phyloP scores from a whole-genome alignment of 2,329 filamentous ascomycete species.

The Septoria petroselini region DNA sequence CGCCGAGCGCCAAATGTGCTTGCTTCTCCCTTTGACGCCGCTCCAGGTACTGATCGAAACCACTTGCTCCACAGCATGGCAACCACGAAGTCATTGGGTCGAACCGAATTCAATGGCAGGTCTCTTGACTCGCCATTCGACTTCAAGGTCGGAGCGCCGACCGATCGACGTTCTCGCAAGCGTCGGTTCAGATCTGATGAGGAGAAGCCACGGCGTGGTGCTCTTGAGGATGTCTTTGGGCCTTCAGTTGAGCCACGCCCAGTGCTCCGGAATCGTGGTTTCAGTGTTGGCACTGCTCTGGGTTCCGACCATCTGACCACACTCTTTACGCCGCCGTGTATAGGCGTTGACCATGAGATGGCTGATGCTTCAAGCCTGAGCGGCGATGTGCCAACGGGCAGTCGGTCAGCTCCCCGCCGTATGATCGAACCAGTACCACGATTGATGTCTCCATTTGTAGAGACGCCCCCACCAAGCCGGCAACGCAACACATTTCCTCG shows the following conservation, averaged over 20 bases:
- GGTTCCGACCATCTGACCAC: constrained; percentile 52
- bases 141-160: constrained; percentile 49
- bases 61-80: constrained; percentile 38
- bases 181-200: constrained; percentile 57
- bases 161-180: constrained; percentile 54
- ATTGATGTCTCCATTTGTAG: constrained; percentile 49
- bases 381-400: constrained; percentile 25
- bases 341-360: constrained; percentile 31
- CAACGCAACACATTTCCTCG: constrained; percentile 50
- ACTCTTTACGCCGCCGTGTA: constrained; percentile 50
- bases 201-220: constrained; percentile 46
- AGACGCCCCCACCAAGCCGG: constrained; percentile 36
- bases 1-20: constrained; percentile 29
- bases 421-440: constrained; percentile 44
- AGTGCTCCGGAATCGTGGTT: constrained; percentile 59
- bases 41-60: constrained; percentile 22
- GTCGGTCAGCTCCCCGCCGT: constrained; percentile 36
- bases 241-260: constrained; percentile 52
- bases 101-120: constrained; percentile 33
- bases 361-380: constrained; percentile 30
- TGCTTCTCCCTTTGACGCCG: constrained; percentile 46
- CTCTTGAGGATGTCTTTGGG: constrained; percentile 47
- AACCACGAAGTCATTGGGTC: constrained; percentile 36
- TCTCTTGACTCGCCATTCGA: constrained; percentile 54
- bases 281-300: constrained; percentile 57